Conservation (phyloP, 1,284 basidiomycete species). For the Heliocybe sulcata region DNA sequence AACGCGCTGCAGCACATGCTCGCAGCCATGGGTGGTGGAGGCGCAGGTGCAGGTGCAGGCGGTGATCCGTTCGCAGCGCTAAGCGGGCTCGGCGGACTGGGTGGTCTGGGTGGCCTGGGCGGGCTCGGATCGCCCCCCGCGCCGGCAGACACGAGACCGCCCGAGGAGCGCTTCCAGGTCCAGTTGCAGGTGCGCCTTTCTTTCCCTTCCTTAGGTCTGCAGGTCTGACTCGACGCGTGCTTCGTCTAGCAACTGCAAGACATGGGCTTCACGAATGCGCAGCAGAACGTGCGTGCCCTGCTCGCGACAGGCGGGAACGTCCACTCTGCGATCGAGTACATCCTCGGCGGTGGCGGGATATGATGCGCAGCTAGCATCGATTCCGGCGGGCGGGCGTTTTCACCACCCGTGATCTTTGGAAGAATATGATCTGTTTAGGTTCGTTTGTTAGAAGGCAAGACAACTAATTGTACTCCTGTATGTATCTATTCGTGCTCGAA, state of each 20-base stretch:
- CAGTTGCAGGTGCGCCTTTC: slow-evolving; percentile 58
- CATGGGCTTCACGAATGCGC: slow-evolving; percentile 81
- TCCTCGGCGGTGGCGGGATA: slow-evolving; percentile 71
- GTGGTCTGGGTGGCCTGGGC: slow-evolving; percentile 27
- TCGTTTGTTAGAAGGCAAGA: too few relatives aligned
- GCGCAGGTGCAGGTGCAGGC: slow-evolving; percentile 12
- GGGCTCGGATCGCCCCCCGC: slow-evolving; percentile 24
- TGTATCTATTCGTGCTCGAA: too few relatives aligned
- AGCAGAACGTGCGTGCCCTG: slow-evolving; percentile 85
- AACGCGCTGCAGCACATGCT: slow-evolving; percentile 44
- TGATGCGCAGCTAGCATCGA: too few relatives aligned
- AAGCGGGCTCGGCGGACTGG: slow-evolving; percentile 20
- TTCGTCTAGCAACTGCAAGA: slow-evolving; percentile 70
- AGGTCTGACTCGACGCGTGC: neutral
- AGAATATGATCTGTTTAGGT: too few relatives aligned
- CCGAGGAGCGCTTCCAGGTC: slow-evolving; percentile 86
- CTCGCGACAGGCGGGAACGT: slow-evolving; percentile 87
- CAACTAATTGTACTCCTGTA: too few relatives aligned
- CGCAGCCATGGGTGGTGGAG: slow-evolving; percentile 20
- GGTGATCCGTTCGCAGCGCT: slow-evolving; percentile 16
- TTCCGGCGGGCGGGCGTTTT: too few relatives aligned
- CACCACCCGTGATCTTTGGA: too few relatives aligned
- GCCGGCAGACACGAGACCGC: slow-evolving; percentile 63
- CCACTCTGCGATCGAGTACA: slow-evolving; percentile 86
- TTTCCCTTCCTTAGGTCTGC: slow-evolving; percentile 2